A percentile compares a stretch with the other conserved stretches of the same genome.
Conservation (phyloP, 129 eudicot genomes). For the Logfia minima region DNA sequence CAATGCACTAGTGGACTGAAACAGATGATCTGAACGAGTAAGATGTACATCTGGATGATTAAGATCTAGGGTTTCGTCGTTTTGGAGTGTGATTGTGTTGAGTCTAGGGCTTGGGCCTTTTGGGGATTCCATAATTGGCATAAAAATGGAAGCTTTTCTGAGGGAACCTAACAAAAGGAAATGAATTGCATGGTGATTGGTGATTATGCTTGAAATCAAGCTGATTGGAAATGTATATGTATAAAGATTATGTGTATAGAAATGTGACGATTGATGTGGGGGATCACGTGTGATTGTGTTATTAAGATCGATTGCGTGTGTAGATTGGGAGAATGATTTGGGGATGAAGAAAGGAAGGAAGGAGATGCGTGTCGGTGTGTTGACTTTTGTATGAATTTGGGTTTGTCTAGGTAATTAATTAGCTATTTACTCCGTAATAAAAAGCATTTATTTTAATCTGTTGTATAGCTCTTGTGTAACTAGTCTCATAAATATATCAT, state of each 20-base stretch:
- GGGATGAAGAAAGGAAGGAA: conserved; percentile 25
- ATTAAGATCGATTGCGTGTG: conserved; percentile 10
- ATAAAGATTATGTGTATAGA: background rate
- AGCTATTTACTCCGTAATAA: too few species aligned
- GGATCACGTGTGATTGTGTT: conserved; percentile 19
- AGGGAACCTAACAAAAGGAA: background rate
- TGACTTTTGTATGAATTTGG: conserved; percentile 25
- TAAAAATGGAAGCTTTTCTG: background rate
- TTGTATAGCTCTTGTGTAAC: too few species aligned
- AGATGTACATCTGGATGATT: conserved; percentile 24
- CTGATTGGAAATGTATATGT: conserved; percentile 15
- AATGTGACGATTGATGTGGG: conserved; percentile 7
- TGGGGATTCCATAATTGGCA: conserved; percentile 52
- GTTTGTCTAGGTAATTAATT: background rate
- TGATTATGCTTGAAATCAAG: conserved; percentile 11
- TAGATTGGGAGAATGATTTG: conserved; percentile 24
- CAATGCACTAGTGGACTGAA: conserved; percentile 74
- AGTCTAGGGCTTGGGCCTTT: conserved; percentile 54
- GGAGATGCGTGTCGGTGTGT: conserved; percentile 37
- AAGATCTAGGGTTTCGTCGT: conserved; percentile 35
- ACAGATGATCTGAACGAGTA: conserved; percentile 45
- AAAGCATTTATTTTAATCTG: too few species aligned
- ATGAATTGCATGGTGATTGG: conserved; percentile 9
- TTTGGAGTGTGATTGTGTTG: conserved; percentile 33
- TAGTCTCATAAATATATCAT: too few species aligned